Evolutionary conservation across 176 grass and related monocot species (phyloP).

Genomic region (Neostapfia colusana): DNA sequence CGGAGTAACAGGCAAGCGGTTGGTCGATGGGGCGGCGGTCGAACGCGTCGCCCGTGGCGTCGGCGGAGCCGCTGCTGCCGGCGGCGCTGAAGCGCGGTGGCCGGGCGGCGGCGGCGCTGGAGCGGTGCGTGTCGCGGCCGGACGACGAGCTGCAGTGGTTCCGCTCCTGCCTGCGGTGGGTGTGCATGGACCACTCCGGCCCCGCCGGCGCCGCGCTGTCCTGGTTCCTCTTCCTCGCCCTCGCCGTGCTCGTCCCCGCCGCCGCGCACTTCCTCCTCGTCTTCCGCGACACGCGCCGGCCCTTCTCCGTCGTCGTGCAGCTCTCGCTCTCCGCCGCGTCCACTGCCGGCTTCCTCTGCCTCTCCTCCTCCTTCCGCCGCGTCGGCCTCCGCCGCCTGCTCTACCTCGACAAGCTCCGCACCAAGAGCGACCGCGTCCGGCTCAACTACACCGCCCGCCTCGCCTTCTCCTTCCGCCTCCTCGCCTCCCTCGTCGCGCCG

Average conservation of each 20-base stretch:
- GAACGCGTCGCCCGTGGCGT: neutral
- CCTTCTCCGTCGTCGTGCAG: conserved; percentile 68
- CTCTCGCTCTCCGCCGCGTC: conserved; percentile 66
- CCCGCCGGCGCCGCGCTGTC: conserved; percentile 34
- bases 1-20: too few relatives aligned
- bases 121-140: conserved; percentile 26
- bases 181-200: conserved; percentile 83
- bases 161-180: conserved; percentile 66
- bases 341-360: conserved; percentile 57
- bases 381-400: conserved; percentile 77
- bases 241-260: conserved; percentile 49
- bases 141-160: conserved; percentile 82
- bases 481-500: conserved; percentile 68
- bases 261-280: conserved; percentile 59
- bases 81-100: conserved; percentile 10
- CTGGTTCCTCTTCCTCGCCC: conserved; percentile 56
- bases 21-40: conserved; percentile 26
- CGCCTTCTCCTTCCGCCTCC: conserved; percentile 71
- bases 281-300: conserved; percentile 48
- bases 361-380: conserved; percentile 63
- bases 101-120: neutral
- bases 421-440: conserved; percentile 60
- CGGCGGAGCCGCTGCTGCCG: conserved; percentile 42
- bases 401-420: conserved; percentile 72
- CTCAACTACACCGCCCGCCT: conserved; percentile 63